Evolutionary conservation across 257 asterid genomes (phyloP), one percentile per base, ranked within the genome.

Genomic region (Apocynum venetum): DNA sequence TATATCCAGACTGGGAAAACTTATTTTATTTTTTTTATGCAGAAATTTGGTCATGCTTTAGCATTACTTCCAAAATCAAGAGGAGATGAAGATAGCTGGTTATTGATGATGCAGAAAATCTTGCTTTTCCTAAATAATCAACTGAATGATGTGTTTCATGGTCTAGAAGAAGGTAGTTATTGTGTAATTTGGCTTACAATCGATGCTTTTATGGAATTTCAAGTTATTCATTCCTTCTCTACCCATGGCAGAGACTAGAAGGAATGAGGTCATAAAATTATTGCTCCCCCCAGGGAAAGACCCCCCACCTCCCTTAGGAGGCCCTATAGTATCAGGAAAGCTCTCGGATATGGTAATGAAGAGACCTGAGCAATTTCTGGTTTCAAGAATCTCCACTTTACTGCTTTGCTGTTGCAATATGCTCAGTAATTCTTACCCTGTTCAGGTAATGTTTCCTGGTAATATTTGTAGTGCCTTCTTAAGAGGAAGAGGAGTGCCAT

Each of bases 11-110:
- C 65, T 14, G 75, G 74, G 73, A 44, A 52, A 57, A 61, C 75
- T 84, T 75, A 77, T 84, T 77, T 81, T 66, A 67, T 73, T 81
- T 79, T 81, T 79, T 56, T 38, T 84, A 80, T 89, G 74, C 93
- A 96, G 99, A 96, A 89, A 85, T 94, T 96, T 63, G 88, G 88
- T 76, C 73, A 79, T 82, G 87, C 88, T 75, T 86, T 95, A 84
- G 89, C 92, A 46, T 82, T 87, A 85, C 99, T 93, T 82, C 97
- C 97, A 81, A 93, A 89, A 88, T 80, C 97, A 67, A 91, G 79
- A 86, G 97, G 97, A 76, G 97, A 91, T 69, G 96, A 84, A 81
- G 94, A 82, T 48, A 88, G 96, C 89, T 93, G 99, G 98, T 84
- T 82, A 40, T 55, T 85, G 64, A 86, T 93, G 94, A 87, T 93